Evolutionary conservation across 2,329 filamentous ascomycete genomes (phyloP).

Genomic region (Penicillium sp.): DNA sequence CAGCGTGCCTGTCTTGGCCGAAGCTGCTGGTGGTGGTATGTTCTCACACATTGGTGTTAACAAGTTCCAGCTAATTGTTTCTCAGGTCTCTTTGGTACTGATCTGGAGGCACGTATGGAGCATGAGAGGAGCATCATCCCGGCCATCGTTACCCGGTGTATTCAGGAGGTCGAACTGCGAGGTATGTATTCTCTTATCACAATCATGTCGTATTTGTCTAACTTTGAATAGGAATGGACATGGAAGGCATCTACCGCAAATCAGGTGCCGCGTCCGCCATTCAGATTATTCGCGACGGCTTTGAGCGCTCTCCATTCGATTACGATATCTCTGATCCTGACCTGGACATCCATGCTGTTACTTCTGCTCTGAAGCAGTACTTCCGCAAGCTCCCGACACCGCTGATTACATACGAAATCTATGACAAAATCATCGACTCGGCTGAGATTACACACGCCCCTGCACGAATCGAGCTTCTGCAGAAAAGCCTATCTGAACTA

Average conservation of each 20-base stretch:
- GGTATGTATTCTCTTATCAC: slow-evolving; percentile 48
- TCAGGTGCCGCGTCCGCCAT: slow-evolving; percentile 91
- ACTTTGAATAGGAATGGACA: slow-evolving; percentile 68
- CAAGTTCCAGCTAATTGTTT: slow-evolving; percentile 10
- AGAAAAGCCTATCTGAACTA: slow-evolving; percentile 73
- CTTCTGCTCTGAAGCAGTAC: slow-evolving; percentile 94
- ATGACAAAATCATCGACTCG: slow-evolving; percentile 79
- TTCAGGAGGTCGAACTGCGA: slow-evolving; percentile 92
- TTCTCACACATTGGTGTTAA: slow-evolving; percentile 1
- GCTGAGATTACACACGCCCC: slow-evolving; percentile 63
- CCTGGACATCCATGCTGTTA: slow-evolving; percentile 94
- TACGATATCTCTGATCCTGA: slow-evolving; percentile 92
- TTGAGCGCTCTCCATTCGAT: slow-evolving; percentile 74
- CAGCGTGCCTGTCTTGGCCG: slow-evolving; percentile 44
- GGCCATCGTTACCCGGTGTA: slow-evolving; percentile 86
- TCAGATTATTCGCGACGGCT: slow-evolving; percentile 86
- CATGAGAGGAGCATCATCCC: slow-evolving; percentile 88
- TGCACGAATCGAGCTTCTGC: slow-evolving; percentile 71
- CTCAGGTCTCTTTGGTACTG: slow-evolving; percentile 78
- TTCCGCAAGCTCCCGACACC: slow-evolving; percentile 91
- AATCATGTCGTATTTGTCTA: slow-evolving; percentile 19
- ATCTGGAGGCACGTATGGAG: slow-evolving; percentile 81
- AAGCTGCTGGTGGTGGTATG: slow-evolving; percentile 44
- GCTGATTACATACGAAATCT: slow-evolving; percentile 87
- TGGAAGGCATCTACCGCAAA: slow-evolving; percentile 97